phyloP scores from a whole-genome alignment of 176 grass and related monocot genomes.

The Eragrostis curvula region DNA sequence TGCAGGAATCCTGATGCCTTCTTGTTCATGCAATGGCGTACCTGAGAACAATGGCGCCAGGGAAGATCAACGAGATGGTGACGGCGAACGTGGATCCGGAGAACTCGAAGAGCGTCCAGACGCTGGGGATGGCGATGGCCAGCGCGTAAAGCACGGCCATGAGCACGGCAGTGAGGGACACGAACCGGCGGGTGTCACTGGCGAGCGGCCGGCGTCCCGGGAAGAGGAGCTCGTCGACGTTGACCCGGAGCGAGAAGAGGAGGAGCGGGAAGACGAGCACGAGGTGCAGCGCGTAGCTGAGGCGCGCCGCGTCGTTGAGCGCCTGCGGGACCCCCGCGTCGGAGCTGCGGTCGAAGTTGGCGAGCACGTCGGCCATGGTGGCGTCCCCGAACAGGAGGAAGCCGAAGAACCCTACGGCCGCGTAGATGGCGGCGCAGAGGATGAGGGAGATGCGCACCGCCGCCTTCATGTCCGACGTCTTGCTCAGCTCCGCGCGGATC shows the following conservation, averaged over 20 bases:
- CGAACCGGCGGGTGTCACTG: conserved; percentile 64
- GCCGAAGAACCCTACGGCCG: conserved; percentile 79
- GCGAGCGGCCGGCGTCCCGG: conserved; percentile 39
- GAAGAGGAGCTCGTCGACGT: conserved; percentile 88
- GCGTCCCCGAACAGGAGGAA: conserved; percentile 88
- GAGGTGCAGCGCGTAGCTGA: conserved; percentile 91
- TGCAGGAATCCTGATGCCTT: not conserved
- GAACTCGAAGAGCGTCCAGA: conserved; percentile 92
- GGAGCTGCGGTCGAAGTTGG: conserved; percentile 80
- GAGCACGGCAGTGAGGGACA: conserved; percentile 58
- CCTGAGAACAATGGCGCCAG: conserved; percentile 79
- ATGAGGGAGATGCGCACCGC: conserved; percentile 77
- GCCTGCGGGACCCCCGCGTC: conserved; percentile 56
- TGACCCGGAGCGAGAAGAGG: conserved; percentile 80
- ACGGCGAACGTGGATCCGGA: conserved; percentile 75
- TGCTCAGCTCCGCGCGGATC: conserved; percentile 78
- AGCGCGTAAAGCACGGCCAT: conserved; percentile 62
- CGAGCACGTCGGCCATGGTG: conserved; percentile 90
- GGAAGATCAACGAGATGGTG: conserved; percentile 88
- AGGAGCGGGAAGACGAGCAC: conserved; percentile 92
- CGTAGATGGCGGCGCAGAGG: conserved; percentile 80
- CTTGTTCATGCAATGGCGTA: not conserved
- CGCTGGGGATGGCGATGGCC: conserved; percentile 70
- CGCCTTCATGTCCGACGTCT: conserved; percentile 72
- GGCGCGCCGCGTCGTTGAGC: conserved; percentile 77